Percentiles rank a stretch among this genome's conserved stretches.
Conservation (phyloP, 2,329 filamentous ascomycete genomes). For the Chaetomium sp. region DNA sequence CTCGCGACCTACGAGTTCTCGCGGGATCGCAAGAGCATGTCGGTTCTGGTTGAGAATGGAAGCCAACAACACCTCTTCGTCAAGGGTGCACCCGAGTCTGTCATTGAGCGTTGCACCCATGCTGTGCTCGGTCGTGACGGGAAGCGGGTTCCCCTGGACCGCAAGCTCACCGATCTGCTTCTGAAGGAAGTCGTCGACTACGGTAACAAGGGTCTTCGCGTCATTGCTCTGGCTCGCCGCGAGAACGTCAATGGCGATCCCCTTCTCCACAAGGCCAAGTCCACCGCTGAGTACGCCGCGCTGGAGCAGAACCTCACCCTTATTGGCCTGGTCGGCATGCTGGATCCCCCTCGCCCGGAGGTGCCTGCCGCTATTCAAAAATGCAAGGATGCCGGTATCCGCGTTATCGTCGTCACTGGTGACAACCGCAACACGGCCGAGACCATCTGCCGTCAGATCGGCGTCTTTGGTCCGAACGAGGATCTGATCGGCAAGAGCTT, state of each 20-base stretch:
- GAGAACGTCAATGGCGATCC: conserved; percentile 73
- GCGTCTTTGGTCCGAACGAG: conserved; percentile 81
- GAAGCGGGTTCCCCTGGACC: conserved; percentile 71
- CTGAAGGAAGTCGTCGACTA: conserved; percentile 83
- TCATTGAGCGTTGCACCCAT: conserved; percentile 89
- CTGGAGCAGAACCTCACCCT: conserved; percentile 95
- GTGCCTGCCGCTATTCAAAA: conserved; percentile 83
- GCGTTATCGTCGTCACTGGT: conserved; percentile 96
- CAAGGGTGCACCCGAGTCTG: conserved; percentile 93
- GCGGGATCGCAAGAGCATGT: conserved; percentile 98
- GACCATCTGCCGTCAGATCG: conserved; percentile 96
- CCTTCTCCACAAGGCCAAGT: conserved; percentile 73
- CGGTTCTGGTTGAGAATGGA: conserved; percentile 77
- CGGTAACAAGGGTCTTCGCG: conserved; percentile 87
- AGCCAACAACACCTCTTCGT: conserved; percentile 80
- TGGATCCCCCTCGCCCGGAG: conserved; percentile 93
- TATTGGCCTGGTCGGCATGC: conserved; percentile 91
- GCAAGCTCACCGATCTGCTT: conserved; percentile 69
- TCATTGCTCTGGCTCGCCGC: conserved; percentile 88
- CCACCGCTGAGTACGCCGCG: conserved; percentile 78
- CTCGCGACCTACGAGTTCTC: conserved; percentile 96
- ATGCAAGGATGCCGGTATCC: conserved; percentile 90
- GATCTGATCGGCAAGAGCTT: conserved; percentile 89
- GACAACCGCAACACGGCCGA: conserved; percentile 98
- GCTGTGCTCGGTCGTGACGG: conserved; percentile 76